A percentile compares a stretch with the other conserved stretches of the same genome.
Conservation (phyloP, 1,284 basidiomycete species). For the Microbotryum lychnidis-dioicae region DNA sequence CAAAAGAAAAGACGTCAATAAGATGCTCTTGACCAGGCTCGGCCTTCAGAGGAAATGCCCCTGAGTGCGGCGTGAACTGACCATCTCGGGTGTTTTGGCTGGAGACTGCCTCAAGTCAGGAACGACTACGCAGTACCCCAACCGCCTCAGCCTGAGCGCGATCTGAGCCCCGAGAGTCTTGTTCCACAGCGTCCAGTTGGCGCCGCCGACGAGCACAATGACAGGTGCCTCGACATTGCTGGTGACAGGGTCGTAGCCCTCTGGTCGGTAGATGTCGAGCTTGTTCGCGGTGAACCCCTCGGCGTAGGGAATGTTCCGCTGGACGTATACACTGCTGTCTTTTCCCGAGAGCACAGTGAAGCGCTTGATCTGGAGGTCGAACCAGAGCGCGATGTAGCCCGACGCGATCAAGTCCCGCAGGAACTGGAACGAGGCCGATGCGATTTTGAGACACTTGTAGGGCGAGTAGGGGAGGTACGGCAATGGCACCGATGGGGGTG, state of each 20-base stretch:
- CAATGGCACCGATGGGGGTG: constrained; percentile 10
- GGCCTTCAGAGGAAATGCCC: constrained; percentile 18
- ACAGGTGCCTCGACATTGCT: constrained; percentile 34
- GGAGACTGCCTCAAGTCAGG: constrained; percentile 34
- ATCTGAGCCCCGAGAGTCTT: constrained; percentile 36
- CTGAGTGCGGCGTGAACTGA: neutral
- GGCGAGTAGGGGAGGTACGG: constrained; percentile 39
- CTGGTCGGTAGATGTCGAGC: constrained; percentile 37
- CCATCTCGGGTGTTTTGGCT: constrained; percentile 5
- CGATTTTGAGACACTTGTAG: constrained; percentile 35
- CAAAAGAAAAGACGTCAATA: constrained; percentile 38
- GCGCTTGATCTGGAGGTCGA: constrained; percentile 37
- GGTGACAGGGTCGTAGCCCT: neutral
- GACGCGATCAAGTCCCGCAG: constrained; percentile 31
- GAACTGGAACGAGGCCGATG: constrained; percentile 33
- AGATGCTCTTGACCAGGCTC: constrained; percentile 11
- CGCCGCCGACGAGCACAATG: constrained; percentile 38
- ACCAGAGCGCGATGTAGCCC: constrained; percentile 33
- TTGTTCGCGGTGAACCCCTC: constrained; percentile 27
- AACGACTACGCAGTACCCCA: constrained; percentile 42
- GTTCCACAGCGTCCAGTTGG: constrained; percentile 35
- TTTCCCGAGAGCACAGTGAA: constrained; percentile 38
- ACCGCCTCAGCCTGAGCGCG: constrained; percentile 38
- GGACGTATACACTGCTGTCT: constrained; percentile 34
- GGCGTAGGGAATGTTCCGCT: constrained; percentile 36